phyloP scores from a whole-genome alignment of 2,329 filamentous ascomycete species.

The Helminthosporium solani region DNA sequence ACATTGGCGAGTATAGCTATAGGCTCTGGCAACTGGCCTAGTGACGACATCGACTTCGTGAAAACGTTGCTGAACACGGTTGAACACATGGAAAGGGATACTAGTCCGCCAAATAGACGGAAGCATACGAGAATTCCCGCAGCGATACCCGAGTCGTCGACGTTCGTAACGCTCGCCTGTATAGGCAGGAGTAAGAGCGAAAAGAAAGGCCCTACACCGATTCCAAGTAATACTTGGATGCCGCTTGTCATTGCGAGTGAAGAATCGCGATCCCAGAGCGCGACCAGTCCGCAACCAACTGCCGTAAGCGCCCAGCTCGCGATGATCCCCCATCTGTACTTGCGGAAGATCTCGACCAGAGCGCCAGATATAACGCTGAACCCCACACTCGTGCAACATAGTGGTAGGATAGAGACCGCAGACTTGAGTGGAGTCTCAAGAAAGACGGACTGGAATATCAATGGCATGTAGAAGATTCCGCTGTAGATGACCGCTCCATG shows the following conservation, averaged over 20 bases:
- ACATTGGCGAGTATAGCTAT: too few relatives aligned
- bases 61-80: constrained; percentile 30
- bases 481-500: constrained; percentile 52
- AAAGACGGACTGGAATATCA: constrained; percentile 43
- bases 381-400: too few relatives aligned
- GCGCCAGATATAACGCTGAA: too few relatives aligned
- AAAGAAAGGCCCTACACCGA: background rate
- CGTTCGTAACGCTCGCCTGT: constrained; percentile 1
- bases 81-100: constrained; percentile 40
- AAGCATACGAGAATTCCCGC: constrained; percentile 38
- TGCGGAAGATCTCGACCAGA: too few relatives aligned
- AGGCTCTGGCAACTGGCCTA: too few relatives aligned
- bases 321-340: too few relatives aligned
- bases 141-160: constrained; percentile 41
- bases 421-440: too few relatives aligned
- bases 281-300: too few relatives aligned
- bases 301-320: too few relatives aligned
- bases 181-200: background rate
- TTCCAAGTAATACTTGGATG: background rate
- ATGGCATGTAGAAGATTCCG: constrained; percentile 41
- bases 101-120: constrained; percentile 42
- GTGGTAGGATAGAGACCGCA: too few relatives aligned
- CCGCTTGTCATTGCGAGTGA: constrained; percentile 7
- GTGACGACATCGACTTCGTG: too few relatives aligned
- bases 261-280: too few relatives aligned